A percentile compares a stretch with the other conserved stretches of the same genome.
Evolutionary conservation across 2,329 filamentous ascomycete genomes (phyloP).

Genomic region (Pseudocercospora fijiensis): DNA sequence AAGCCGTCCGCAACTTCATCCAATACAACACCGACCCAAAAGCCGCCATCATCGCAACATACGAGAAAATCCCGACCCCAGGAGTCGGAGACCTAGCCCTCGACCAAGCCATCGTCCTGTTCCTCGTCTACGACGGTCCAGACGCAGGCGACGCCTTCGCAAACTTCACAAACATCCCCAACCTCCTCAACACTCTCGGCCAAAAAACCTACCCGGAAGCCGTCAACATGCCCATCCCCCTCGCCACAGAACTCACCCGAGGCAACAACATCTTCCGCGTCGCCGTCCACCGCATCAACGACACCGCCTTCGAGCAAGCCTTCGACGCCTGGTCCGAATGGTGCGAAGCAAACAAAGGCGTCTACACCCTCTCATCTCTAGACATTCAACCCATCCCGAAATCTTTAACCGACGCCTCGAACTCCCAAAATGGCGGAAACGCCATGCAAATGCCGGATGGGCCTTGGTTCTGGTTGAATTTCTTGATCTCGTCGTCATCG

Average conservation of each 20-base stretch:
- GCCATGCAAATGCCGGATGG: conserved; percentile 14
- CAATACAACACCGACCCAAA: conserved; percentile 39
- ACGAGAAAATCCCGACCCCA: conserved; percentile 36
- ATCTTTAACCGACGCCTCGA: conserved; percentile 10
- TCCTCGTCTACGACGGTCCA: conserved; percentile 41
- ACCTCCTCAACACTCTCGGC: conserved; percentile 34
- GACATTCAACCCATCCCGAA: conserved; percentile 11
- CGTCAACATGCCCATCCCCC: conserved; percentile 39
- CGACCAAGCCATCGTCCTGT: conserved; percentile 38
- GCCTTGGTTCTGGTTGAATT: conserved; percentile 11
- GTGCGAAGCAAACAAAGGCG: conserved; percentile 36
- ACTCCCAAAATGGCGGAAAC: conserved; percentile 5
- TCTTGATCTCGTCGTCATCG: conserved; percentile 1
- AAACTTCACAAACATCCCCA: conserved; percentile 39
- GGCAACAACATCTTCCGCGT: conserved; percentile 41
- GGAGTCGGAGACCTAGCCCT: conserved; percentile 34
- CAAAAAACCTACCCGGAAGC: conserved; percentile 37
- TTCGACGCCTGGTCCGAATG: conserved; percentile 35
- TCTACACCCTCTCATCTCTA: conserved; percentile 33
- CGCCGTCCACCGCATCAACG: conserved; percentile 34
- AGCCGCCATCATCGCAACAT: conserved; percentile 39
- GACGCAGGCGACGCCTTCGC: conserved; percentile 36
- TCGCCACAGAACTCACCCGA: conserved; percentile 33
- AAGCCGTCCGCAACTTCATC: conserved; percentile 37
- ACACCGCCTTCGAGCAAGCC: conserved; percentile 27